Conservation (phyloP, 78 protist species). For the Pelomyxa schiedti region DNA sequence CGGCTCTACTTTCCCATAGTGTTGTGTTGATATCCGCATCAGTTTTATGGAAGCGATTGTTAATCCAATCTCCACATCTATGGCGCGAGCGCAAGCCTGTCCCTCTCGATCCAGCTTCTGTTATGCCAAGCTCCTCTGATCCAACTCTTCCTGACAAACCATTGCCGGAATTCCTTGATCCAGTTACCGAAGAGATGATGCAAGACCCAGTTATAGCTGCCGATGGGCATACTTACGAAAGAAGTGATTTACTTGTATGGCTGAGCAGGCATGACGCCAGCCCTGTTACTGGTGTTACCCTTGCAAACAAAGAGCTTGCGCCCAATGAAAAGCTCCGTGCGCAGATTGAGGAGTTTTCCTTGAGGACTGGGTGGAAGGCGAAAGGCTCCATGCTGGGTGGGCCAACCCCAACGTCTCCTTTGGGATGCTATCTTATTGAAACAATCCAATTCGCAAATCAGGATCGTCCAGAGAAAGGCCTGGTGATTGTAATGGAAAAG, state of each 20-base stretch:
- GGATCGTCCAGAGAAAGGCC: background rate
- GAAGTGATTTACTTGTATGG: constrained; percentile 6
- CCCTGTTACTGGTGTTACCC: constrained; percentile 9
- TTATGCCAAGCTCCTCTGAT: background rate
- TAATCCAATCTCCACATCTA: background rate
- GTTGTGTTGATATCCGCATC: background rate
- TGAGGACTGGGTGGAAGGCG: background rate
- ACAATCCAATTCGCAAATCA: background rate
- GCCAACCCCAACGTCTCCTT: background rate
- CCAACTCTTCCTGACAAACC: background rate
- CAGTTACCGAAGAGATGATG: constrained; percentile 6
- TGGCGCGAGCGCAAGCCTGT: background rate
- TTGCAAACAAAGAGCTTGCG: constrained; percentile 11
- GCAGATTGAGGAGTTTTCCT: constrained; percentile 3
- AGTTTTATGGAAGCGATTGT: background rate
- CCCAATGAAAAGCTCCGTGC: background rate
- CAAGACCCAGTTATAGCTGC: constrained; percentile 26
- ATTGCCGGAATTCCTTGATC: background rate
- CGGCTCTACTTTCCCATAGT: background rate
- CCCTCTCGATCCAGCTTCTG: background rate
- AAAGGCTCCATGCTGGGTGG: too few species aligned
- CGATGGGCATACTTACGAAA: constrained; percentile 33
- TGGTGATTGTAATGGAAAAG: background rate
- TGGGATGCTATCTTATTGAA: background rate
- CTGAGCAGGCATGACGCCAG: background rate